These are phyloP conservation scores for Actinidia polygama DNA, from an alignment of 179 eudicot genomes.

Conservation along the genomic window DNA sequence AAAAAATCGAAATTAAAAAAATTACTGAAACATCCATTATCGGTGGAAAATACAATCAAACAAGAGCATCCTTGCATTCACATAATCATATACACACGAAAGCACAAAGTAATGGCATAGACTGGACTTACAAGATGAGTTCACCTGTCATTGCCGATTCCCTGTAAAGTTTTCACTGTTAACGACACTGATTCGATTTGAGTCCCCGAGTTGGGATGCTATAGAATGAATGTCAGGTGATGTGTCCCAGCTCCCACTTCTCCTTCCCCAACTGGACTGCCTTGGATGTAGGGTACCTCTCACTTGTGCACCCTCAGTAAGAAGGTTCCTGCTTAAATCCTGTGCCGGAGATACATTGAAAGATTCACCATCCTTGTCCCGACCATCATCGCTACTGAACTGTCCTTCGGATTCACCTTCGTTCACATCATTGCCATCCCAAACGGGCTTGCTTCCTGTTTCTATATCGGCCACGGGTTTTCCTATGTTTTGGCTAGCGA, in stretches of 20 bases:
- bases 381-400: constrained; percentile 27
- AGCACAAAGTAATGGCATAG: not conserved
- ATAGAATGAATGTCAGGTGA: constrained; percentile 31
- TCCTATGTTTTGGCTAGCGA: constrained; percentile 13
- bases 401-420: constrained; percentile 2
- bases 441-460: constrained; percentile 45
- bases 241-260: constrained; percentile 40
- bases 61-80: not conserved
- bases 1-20: not conserved
- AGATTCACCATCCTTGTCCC: constrained; percentile 36
- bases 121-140: not conserved
- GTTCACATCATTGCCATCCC: constrained; percentile 44
- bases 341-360: constrained; percentile 28
- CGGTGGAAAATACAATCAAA: not conserved
- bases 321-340: constrained; percentile 24
- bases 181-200: constrained; percentile 29
- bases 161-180: constrained; percentile 15
- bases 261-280: constrained; percentile 36
- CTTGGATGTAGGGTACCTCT: constrained; percentile 26
- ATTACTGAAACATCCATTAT: not conserved
- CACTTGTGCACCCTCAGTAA: constrained; percentile 18
- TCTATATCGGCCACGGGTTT: constrained; percentile 28
- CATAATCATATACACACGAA: constrained; percentile 17
- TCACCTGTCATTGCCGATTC: constrained; percentile 16
- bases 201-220: constrained; percentile 36